phyloP scores from a whole-genome alignment of 2,329 filamentous ascomycete genomes.

The Colletotrichum liriopes region DNA sequence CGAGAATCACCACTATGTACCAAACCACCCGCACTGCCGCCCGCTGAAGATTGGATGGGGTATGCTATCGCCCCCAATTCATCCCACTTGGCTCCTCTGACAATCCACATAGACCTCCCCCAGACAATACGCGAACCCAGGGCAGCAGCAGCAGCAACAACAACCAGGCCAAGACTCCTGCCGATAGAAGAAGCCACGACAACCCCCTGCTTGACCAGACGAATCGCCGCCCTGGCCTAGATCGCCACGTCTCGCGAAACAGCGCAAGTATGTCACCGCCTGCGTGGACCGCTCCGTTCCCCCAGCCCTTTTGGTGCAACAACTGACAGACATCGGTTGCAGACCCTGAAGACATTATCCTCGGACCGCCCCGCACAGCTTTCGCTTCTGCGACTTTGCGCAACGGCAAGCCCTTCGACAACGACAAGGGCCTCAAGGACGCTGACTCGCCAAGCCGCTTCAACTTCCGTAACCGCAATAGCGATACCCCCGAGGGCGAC shows the following conservation, averaged over 20 bases:
- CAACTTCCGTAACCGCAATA: constrained; percentile 68
- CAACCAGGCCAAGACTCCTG: constrained; percentile 55
- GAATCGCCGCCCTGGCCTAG: constrained; percentile 66
- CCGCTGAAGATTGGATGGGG: constrained; percentile 97
- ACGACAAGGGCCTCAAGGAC: constrained; percentile 69
- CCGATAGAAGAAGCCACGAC: constrained; percentile 64
- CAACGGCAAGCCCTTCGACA: constrained; percentile 63
- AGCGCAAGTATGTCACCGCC: constrained; percentile 65
- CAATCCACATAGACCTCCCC: constrained; percentile 55
- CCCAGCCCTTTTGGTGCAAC: constrained; percentile 42
- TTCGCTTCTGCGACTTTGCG: constrained; percentile 83
- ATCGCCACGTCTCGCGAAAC: constrained; percentile 71
- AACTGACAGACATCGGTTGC: constrained; percentile 49
- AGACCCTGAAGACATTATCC: constrained; percentile 86
- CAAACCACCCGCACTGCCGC: constrained; percentile 85
- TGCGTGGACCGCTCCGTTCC: background rate
- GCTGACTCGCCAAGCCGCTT: constrained; percentile 71
- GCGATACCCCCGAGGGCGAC: constrained; percentile 66
- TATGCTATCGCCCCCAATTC: constrained; percentile 60
- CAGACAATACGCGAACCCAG: constrained; percentile 63
- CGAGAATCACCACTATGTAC: constrained; percentile 86
- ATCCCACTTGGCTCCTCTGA: constrained; percentile 33
- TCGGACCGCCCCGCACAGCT: constrained; percentile 86
- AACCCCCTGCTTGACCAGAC: constrained; percentile 63
- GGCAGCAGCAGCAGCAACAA: constrained; percentile 53